These are phyloP conservation scores for Amyloporia xantha DNA, from an alignment of 768 basidiomycete species.

Conservation along the genomic window DNA sequence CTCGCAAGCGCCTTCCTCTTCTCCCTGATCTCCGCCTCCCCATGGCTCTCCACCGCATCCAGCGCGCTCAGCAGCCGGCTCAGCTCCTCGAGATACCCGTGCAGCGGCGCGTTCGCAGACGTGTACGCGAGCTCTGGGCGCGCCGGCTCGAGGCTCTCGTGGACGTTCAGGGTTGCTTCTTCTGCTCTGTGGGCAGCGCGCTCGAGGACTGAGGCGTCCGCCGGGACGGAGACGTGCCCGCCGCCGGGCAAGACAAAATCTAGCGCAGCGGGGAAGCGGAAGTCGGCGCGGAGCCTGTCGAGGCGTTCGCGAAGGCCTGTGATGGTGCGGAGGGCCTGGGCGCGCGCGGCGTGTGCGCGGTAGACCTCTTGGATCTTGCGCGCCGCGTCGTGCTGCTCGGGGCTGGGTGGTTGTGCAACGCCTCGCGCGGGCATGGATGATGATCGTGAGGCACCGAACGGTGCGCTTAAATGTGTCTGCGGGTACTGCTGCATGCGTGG, in stretches of 20 bases:
- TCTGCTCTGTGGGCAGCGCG: slow-evolving; percentile 3
- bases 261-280: slow-evolving; percentile 38
- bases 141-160: background rate
- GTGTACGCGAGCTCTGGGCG: slow-evolving; percentile 53
- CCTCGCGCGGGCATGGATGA: background rate
- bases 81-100: slow-evolving; percentile 56
- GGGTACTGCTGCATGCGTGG: slow-evolving; percentile 4
- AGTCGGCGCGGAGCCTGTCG: slow-evolving; percentile 32
- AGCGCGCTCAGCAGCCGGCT: slow-evolving; percentile 57
- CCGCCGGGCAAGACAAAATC: slow-evolving; percentile 33
- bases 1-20: slow-evolving; percentile 46
- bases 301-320: slow-evolving; percentile 37
- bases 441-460: background rate
- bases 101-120: slow-evolving; percentile 50
- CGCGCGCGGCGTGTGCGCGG: slow-evolving; percentile 31
- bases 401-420: slow-evolving; percentile 2
- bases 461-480: slow-evolving; percentile 1
- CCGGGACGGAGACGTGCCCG: slow-evolving; percentile 17
- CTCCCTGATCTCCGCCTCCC: slow-evolving; percentile 45
- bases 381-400: slow-evolving; percentile 26
- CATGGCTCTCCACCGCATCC: slow-evolving; percentile 63
- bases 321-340: slow-evolving; percentile 34
- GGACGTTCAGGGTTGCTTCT: slow-evolving; percentile 7
- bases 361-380: slow-evolving; percentile 40
- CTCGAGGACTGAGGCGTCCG: slow-evolving; percentile 23